phyloP scores from a whole-genome alignment of 2,329 filamentous ascomycete species.

The Aspergillaceae sp. region DNA sequence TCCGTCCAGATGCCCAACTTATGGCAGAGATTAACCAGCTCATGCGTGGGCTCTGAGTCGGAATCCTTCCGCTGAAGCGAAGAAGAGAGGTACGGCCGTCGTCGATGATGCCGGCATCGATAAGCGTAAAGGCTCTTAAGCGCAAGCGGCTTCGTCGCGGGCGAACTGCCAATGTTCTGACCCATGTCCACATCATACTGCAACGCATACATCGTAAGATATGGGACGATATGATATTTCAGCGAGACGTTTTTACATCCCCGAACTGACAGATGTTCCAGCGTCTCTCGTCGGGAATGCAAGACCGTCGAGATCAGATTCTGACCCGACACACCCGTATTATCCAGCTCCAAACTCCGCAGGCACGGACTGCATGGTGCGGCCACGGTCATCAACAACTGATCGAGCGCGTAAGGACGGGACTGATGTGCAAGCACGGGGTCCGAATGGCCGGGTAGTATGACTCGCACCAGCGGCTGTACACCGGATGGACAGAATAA shows the following conservation, averaged over 20 bases:
- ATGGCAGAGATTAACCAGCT: slow-evolving; percentile 51
- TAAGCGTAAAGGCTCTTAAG: slow-evolving; percentile 55
- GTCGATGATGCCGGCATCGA: slow-evolving; percentile 53
- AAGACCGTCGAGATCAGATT: slow-evolving; percentile 49
- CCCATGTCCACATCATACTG: slow-evolving; percentile 39
- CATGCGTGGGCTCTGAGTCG: slow-evolving; percentile 53
- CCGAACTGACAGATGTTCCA: slow-evolving; percentile 52
- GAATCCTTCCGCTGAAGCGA: slow-evolving; percentile 49
- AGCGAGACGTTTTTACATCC: slow-evolving; percentile 58
- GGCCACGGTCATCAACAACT: slow-evolving; percentile 48
- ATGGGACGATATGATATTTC: slow-evolving; percentile 56
- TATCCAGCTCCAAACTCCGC: slow-evolving; percentile 51
- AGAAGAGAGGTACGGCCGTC: slow-evolving; percentile 50
- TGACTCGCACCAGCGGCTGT: slow-evolving; percentile 22
- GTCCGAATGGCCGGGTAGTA: slow-evolving; percentile 25
- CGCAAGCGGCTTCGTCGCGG: slow-evolving; percentile 36
- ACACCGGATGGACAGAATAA: slow-evolving; percentile 36
- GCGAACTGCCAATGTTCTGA: slow-evolving; percentile 26
- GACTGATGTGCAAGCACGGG: slow-evolving; percentile 39
- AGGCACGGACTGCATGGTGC: slow-evolving; percentile 49
- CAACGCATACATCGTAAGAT: slow-evolving; percentile 42
- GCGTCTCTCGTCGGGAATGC: slow-evolving; percentile 44
- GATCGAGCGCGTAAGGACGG: slow-evolving; percentile 51
- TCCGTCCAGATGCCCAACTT: slow-evolving; percentile 54
- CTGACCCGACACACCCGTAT: slow-evolving; percentile 52